A percentile compares a stretch with the other conserved stretches of the same genome.
phyloP scores from a whole-genome alignment of 1,284 basidiomycete species.

The Nidula niveotomentosa region DNA sequence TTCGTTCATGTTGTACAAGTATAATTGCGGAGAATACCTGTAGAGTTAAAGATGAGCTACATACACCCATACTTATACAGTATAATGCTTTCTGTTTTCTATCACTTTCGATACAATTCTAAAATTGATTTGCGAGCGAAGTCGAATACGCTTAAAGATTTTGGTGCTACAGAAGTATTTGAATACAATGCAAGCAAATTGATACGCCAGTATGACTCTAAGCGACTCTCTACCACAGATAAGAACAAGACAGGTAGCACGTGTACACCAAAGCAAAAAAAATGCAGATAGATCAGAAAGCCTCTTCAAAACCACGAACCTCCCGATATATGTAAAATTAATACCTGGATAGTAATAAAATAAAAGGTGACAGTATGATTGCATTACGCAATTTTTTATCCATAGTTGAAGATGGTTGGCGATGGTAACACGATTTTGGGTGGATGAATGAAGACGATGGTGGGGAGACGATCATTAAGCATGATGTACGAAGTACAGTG shows the following conservation, averaged over 20 bases:
- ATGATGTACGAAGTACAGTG: too few relatives aligned
- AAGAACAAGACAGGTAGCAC: background rate
- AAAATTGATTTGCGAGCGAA: too few relatives aligned
- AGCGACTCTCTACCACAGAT: background rate
- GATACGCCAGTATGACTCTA: background rate
- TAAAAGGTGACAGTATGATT: background rate
- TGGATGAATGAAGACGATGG: constrained; percentile 10
- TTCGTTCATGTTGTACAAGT: too few relatives aligned
- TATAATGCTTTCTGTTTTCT: too few relatives aligned
- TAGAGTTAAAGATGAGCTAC: too few relatives aligned
- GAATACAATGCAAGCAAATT: background rate
- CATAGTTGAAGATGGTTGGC: background rate
- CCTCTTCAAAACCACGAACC: background rate
- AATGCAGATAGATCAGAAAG: background rate
- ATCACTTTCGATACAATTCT: too few relatives aligned
- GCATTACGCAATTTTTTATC: background rate
- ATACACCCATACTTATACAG: too few relatives aligned
- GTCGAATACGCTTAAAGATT: too few relatives aligned
- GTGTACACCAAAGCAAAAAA: background rate
- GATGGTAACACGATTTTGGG: background rate
- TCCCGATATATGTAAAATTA: background rate
- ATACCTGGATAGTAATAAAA: constrained; percentile 6
- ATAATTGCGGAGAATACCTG: too few relatives aligned
- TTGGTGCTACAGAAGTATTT: background rate
- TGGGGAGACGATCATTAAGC: constrained; percentile 7